These are phyloP conservation scores for Garcia nutans DNA, from an alignment of 345 rosid species.

Conservation along the genomic window DNA sequence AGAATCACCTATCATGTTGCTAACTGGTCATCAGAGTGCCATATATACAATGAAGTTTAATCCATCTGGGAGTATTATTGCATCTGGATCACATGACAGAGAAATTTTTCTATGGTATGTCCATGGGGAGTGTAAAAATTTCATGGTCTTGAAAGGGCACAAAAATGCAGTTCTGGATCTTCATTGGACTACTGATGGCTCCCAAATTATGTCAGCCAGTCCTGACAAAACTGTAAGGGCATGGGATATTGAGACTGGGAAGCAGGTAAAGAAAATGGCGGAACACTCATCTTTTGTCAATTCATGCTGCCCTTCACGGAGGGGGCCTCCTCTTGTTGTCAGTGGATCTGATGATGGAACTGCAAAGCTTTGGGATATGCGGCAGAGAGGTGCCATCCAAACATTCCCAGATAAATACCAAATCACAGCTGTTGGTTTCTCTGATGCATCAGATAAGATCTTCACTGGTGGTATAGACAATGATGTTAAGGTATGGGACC, in stretches of 20 bases:
- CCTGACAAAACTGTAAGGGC: conserved; percentile 91
- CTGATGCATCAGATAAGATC: conserved; percentile 93
- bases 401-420: conserved; percentile 97
- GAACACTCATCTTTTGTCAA: conserved; percentile 92
- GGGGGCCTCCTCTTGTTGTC: conserved; percentile 89
- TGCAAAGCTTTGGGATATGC: conserved; percentile 97
- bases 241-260: conserved; percentile 93
- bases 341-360: conserved; percentile 99
- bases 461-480: conserved; percentile 91
- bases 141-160: conserved; percentile 93
- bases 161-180: conserved; percentile 92
- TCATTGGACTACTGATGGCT: conserved; percentile 91
- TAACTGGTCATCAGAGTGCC: conserved; percentile 83
- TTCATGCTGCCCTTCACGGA: conserved; percentile 83
- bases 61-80: conserved; percentile 76
- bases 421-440: conserved; percentile 88
- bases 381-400: conserved; percentile 98
- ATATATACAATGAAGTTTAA: conserved; percentile 89
- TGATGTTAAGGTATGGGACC: conserved; percentile 86
- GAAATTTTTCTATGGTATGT: conserved; percentile 91
- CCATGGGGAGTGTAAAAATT: conserved; percentile 93
- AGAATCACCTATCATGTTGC: conserved; percentile 94
- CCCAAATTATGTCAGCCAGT: conserved; percentile 85
- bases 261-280: conserved; percentile 96
- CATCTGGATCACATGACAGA: conserved; percentile 94